Conservation (phyloP, 345 rosid genomes). For the Hibiscus syriacus region DNA sequence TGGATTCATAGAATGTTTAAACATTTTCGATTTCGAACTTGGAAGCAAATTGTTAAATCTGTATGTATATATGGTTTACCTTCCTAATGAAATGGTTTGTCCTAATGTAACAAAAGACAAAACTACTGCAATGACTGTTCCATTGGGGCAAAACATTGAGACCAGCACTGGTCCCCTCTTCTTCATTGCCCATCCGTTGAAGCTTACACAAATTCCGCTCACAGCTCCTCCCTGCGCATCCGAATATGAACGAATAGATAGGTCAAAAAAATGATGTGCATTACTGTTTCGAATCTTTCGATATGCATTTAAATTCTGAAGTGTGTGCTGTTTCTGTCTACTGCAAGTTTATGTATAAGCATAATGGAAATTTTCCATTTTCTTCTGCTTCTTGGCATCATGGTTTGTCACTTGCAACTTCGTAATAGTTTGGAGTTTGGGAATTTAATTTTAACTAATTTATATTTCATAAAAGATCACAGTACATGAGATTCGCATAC, state of each 20-base stretch:
- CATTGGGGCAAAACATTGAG: conserved; percentile 79
- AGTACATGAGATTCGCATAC: conserved; percentile 35
- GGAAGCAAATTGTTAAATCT: not conserved
- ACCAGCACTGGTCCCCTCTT: conserved; percentile 84
- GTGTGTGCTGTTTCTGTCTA: too few species aligned
- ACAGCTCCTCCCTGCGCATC: conserved; percentile 51
- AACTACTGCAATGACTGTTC: conserved; percentile 52
- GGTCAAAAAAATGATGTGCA: not conserved
- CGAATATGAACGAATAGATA: not conserved
- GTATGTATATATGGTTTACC: conserved; percentile 34
- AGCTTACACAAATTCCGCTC: conserved; percentile 67
- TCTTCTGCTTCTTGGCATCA: too few species aligned
- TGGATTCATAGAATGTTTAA: not conserved
- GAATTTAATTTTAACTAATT: too few species aligned
- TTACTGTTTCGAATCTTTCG: not conserved
- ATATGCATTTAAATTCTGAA: too few species aligned
- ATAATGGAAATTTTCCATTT: too few species aligned
- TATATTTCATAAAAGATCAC: too few species aligned
- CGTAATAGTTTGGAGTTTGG: too few species aligned
- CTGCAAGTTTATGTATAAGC: too few species aligned
- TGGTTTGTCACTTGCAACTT: too few species aligned
- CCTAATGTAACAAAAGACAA: conserved; percentile 55
- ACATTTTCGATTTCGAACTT: not conserved
- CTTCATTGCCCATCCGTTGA: conserved; percentile 92
- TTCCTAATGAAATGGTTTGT: conserved; percentile 53